Evolutionary conservation across 179 eudicot species (phyloP).

Genomic region (Carnegiea gigantea): DNA sequence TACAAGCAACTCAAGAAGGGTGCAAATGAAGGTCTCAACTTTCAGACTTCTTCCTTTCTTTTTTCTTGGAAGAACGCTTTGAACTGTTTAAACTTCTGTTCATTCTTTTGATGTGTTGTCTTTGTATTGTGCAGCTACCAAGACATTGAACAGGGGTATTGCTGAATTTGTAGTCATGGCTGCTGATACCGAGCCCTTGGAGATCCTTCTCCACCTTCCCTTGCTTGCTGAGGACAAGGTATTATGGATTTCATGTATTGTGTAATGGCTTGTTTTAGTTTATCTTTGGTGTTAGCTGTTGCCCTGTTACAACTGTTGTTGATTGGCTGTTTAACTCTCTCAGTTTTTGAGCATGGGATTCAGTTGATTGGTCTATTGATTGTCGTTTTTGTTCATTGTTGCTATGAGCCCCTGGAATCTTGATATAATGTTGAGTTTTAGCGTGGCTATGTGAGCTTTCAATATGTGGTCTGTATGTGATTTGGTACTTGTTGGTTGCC

Average conservation of each 20-base stretch:
- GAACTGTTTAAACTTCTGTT: not conserved
- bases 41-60: not conserved
- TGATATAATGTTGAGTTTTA: not conserved
- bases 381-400: not conserved
- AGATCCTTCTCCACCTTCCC: conserved; percentile 87
- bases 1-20: conserved; percentile 86
- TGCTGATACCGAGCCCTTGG: conserved; percentile 92
- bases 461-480: not conserved
- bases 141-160: conserved; percentile 87
- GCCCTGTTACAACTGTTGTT: not conserved
- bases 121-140: conserved; percentile 55
- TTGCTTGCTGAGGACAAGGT: conserved; percentile 94
- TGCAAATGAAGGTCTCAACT: conserved; percentile 59
- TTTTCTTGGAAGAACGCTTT: not conserved
- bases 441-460: not conserved
- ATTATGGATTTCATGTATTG: not conserved
- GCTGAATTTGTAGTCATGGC: conserved; percentile 92
- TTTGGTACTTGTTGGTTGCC: not conserved
- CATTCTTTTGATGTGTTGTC: not conserved
- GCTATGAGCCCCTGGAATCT: not conserved
- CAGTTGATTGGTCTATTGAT: not conserved
- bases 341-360: not conserved
- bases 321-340: not conserved
- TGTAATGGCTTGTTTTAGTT: not conserved
- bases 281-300: not conserved